A percentile compares a stretch with the other conserved stretches of the same genome.
These are phyloP conservation scores for Penicillium sp. DNA, from an alignment of 2,329 filamentous ascomycete species.

Conservation along the genomic window DNA sequence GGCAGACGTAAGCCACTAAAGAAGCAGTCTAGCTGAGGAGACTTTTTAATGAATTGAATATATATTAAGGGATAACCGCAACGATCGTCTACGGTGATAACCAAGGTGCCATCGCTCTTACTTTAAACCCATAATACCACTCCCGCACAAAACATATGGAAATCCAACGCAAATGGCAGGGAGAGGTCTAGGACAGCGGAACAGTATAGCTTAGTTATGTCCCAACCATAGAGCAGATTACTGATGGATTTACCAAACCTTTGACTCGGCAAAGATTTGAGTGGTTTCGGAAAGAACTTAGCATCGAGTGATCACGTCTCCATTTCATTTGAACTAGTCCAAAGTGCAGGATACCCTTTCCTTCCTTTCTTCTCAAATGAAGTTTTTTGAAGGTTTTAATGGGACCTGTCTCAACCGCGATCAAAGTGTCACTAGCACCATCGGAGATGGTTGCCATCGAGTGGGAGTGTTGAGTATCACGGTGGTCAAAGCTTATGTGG, in stretches of 20 bases:
- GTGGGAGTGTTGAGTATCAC: conserved; percentile 1
- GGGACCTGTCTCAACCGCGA: too few relatives aligned
- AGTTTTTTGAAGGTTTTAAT: too few relatives aligned
- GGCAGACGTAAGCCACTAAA: too few relatives aligned
- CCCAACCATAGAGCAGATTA: neutral
- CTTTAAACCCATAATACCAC: conserved; percentile 5
- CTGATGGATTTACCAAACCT: too few relatives aligned
- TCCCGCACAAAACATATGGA: conserved; percentile 8
- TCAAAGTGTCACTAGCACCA: too few relatives aligned
- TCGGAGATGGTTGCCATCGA: neutral
- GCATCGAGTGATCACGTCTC: too few relatives aligned
- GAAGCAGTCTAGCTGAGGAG: neutral
- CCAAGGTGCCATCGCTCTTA: neutral
- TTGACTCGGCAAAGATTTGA: too few relatives aligned
- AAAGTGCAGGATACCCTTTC: too few relatives aligned
- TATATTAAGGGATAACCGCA: neutral
- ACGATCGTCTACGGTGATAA: neutral
- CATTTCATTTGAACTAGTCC: too few relatives aligned
- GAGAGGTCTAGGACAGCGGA: neutral
- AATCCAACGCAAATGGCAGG: conserved; percentile 6
- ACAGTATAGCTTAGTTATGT: neutral
- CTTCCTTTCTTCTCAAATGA: too few relatives aligned
- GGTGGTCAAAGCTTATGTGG: neutral
- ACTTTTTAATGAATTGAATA: neutral
- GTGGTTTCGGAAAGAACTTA: too few relatives aligned